phyloP scores from a whole-genome alignment of 495 filamentous ascomycete species.

The Penicillium egyptiacum region DNA sequence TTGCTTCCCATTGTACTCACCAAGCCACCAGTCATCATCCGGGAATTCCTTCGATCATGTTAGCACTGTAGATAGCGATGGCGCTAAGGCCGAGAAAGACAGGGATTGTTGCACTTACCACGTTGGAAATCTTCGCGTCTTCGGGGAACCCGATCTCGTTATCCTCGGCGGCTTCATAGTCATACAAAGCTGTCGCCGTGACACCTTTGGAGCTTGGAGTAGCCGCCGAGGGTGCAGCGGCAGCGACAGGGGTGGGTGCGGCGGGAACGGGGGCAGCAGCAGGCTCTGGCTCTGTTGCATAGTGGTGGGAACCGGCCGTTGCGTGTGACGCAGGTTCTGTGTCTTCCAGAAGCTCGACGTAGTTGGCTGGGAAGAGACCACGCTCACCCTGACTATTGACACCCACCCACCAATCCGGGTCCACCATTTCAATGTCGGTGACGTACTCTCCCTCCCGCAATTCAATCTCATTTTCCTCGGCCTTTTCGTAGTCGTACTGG shows the following conservation, averaged over 20 bases:
- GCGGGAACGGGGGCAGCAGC: conserved; percentile 5
- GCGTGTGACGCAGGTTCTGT: conserved; percentile 41
- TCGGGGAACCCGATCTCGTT: conserved; percentile 97
- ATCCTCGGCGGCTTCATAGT: conserved; percentile 96
- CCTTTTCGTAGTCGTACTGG: conserved; percentile 95
- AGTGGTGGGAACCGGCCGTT: conserved; percentile 28
- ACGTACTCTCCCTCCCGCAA: conserved; percentile 87
- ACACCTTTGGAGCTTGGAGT: conserved; percentile 41
- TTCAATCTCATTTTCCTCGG: conserved; percentile 94
- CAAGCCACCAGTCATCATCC: conserved; percentile 98
- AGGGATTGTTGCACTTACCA: conserved; percentile 50
- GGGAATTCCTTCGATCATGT: conserved; percentile 74
- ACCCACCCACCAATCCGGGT: conserved; percentile 97
- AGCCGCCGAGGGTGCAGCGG: conserved; percentile 17
- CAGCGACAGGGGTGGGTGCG: conserved; percentile 2
- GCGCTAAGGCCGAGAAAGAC: not conserved
- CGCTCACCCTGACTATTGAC: conserved; percentile 75
- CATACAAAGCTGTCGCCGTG: conserved; percentile 84
- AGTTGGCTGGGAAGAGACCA: conserved; percentile 95
- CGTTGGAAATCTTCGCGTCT: conserved; percentile 66
- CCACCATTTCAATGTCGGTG: conserved; percentile 96
- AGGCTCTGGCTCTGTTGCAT: conserved; percentile 18
- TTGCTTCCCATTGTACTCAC: conserved; percentile 71
- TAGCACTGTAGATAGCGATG: conserved; percentile 7
- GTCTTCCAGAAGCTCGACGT: conserved; percentile 78